Evolutionary conservation across 345 rosid genomes (phyloP).

Genomic region (Corchorus capsularis): DNA sequence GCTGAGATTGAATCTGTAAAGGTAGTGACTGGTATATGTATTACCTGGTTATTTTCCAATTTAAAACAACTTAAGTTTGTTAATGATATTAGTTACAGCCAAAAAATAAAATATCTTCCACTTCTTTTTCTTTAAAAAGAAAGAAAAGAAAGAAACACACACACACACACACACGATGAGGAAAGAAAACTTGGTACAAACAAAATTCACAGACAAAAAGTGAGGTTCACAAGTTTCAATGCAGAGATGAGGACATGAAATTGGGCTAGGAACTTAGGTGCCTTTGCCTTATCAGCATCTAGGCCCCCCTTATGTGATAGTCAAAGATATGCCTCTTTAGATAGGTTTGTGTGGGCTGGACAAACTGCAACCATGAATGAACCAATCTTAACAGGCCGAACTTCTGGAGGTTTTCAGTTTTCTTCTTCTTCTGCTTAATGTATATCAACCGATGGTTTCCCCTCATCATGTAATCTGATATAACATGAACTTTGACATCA

Average conservation of each 20-base stretch:
- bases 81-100: background rate
- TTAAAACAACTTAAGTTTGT: background rate
- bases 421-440: background rate
- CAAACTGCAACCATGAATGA: background rate
- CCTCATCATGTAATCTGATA: background rate
- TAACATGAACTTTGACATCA: background rate
- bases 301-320: background rate
- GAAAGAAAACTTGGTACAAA: background rate
- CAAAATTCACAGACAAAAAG: background rate
- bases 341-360: background rate
- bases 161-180: too few species aligned
- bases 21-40: conserved; percentile 35
- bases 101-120: too few species aligned
- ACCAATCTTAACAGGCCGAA: background rate
- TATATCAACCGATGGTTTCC: background rate
- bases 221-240: too few species aligned
- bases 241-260: too few species aligned
- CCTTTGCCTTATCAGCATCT: background rate
- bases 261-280: background rate
- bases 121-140: background rate
- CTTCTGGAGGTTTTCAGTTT: background rate
- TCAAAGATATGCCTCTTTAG: background rate
- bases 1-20: conserved; percentile 61
- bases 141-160: background rate
- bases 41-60: background rate